Base-by-base conservation (phyloP, 352 stramenopile genomes). In the Pythium aphanidermatum region DNA sequence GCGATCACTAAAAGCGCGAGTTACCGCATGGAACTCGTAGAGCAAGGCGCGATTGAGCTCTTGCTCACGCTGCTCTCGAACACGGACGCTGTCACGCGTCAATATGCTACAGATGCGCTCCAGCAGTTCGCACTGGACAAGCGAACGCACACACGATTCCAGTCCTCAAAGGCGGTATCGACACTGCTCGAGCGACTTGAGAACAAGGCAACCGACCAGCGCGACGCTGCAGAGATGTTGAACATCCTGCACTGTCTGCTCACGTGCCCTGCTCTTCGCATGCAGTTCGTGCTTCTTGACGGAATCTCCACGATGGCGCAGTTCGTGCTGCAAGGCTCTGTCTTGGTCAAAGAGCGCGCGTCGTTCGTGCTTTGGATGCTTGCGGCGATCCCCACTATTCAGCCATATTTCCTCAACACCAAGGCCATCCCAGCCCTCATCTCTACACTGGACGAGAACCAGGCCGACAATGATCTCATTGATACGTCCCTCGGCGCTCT, bases 331-430 rank as follows among this genome's bases (percentile, higher is more conserved):
- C 1, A 28, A 7, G 37, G 47, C 20, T 42, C 36, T 7, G 5
- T 23, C 0, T 10, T 48, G 10, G 14, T 36, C 20, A 46, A 38
- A 33, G 47, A 55, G 6, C 47, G 29, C n/a, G 47, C 37, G 5
- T n/a, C 31, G 10, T 55, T 55, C 20, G 47, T 45, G 28, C 31
- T 55, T 19, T 55, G 47, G 47, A 45, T 55, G 35, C 47, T 55
- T 29, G 37, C 47, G 11, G 47, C 39, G 7, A 25, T 36, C 3
- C 47, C 47, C 5, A 19, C 37, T 3, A 26, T 42, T 8, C 47
- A 46, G 31, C 16, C 37, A 5, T 10, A 26, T 5, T 55, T 55
- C 21, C 7, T 40, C 10, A 2, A 14, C 3, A 48, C 47, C 20
- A 55, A 47, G 24, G 47, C 47, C 11, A 46, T 55, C 13, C 21